Conservation (phyloP, 345 rosid species). For the Euphorbia lathyris region DNA sequence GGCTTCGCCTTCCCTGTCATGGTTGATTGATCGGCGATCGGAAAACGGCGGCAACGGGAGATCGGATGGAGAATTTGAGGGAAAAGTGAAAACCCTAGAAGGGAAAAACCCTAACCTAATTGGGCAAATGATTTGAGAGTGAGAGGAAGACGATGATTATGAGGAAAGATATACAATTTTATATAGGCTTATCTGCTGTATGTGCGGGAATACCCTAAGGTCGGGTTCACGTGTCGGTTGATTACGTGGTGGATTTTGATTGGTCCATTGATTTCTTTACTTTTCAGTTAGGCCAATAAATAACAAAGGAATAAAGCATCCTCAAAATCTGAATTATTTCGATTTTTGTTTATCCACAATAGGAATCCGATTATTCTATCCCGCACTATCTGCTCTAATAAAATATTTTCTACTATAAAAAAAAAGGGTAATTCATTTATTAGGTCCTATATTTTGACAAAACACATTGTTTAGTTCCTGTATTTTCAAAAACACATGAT, state of each 20-base stretch:
- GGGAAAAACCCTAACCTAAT: background rate
- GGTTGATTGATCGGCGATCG: background rate
- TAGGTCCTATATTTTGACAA: no score
- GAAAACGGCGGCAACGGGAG: background rate
- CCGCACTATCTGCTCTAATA: no score
- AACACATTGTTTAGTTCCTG: no score
- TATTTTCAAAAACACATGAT: no score
- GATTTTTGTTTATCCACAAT: no score
- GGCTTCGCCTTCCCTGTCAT: constrained; percentile 99
- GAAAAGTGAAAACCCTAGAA: constrained; percentile 1
- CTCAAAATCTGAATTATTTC: no score
- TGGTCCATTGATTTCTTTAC: background rate
- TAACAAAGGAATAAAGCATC: no score
- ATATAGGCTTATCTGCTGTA: background rate
- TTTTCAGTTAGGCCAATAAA: no score
- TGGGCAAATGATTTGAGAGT: background rate
- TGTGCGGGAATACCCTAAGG: background rate
- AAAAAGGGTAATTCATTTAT: no score
- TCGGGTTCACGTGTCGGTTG: background rate
- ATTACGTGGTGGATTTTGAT: background rate
- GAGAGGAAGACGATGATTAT: background rate
- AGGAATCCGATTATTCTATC: no score
- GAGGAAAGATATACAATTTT: background rate
- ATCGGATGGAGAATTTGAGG: background rate
- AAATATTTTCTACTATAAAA: no score